phyloP scores from a whole-genome alignment of 2,329 filamentous ascomycete species.

The Aspergillus tubingensis region DNA sequence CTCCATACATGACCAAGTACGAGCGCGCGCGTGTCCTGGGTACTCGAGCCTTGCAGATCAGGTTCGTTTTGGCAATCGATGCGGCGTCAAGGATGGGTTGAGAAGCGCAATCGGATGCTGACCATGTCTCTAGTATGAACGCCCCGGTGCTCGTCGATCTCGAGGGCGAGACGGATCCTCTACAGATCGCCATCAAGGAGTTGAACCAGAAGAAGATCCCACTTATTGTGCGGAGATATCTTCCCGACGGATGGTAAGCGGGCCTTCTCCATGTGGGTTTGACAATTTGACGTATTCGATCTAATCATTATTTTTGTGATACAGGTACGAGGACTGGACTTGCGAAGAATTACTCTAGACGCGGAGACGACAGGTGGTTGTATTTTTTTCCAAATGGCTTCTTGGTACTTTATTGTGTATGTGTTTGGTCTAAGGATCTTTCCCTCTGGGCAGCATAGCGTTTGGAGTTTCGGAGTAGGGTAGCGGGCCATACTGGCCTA shows the following conservation, averaged over 20 bases:
- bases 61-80: slow-evolving; percentile 55
- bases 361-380: slow-evolving; percentile 16
- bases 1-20: slow-evolving; percentile 99
- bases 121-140: slow-evolving; percentile 71
- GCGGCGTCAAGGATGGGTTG: background rate
- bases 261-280: background rate
- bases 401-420: slow-evolving; percentile 27
- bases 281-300: slow-evolving; percentile 4
- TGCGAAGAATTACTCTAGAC: slow-evolving; percentile 82
- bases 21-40: slow-evolving; percentile 91
- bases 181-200: slow-evolving; percentile 98
- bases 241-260: slow-evolving; percentile 90
- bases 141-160: slow-evolving; percentile 94
- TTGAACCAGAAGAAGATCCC: slow-evolving; percentile 98
- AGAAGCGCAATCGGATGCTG: background rate
- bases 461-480: slow-evolving; percentile 42
- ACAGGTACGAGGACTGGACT: slow-evolving; percentile 98
- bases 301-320: slow-evolving; percentile 12
- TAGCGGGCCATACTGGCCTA: slow-evolving; percentile 16
- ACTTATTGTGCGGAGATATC: slow-evolving; percentile 87
- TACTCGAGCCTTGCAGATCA: slow-evolving; percentile 92
- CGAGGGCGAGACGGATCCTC: slow-evolving; percentile 94
- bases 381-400: slow-evolving; percentile 22
- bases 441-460: slow-evolving; percentile 40
- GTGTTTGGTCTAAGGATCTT: slow-evolving; percentile 18